Percentiles rank a stretch among this genome's conserved stretches.
Evolutionary conservation across 1,284 basidiomycete genomes (phyloP).

Genomic region (Malassezia nana): DNA sequence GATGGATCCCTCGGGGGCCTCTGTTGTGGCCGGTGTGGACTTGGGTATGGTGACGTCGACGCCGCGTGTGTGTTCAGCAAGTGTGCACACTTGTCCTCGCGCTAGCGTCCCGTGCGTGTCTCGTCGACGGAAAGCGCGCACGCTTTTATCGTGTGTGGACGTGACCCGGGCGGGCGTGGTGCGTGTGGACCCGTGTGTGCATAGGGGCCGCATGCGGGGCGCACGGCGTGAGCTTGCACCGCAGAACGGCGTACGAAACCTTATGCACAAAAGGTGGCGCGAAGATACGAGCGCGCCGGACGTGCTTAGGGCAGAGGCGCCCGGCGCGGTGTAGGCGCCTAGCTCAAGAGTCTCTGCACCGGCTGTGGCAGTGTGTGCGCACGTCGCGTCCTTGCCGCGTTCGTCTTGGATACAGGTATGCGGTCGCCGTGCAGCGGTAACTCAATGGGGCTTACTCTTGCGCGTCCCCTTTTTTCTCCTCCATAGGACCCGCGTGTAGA

Average conservation of each 20-base stretch:
- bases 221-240: slow-evolving; percentile 1
- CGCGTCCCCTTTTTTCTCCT: slow-evolving; percentile 8
- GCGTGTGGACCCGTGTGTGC: background rate
- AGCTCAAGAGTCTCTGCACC: background rate
- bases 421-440: slow-evolving; percentile 19
- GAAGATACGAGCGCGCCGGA: slow-evolving; percentile 1
- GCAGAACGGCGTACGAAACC: background rate
- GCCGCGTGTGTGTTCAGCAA: background rate
- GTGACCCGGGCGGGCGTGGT: background rate
- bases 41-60: background rate
- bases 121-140: background rate
- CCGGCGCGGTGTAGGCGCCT: background rate
- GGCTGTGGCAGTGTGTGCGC: background rate
- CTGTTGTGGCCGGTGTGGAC: background rate
- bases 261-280: background rate
- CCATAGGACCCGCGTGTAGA: background rate
- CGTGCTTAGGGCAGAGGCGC: background rate
- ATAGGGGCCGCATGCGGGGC: background rate
- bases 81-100: no score
- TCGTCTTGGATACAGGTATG: slow-evolving; percentile 19
- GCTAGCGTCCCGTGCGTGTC: background rate
- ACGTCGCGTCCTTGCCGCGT: slow-evolving; percentile 7
- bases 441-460: slow-evolving; percentile 23
- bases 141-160: background rate
- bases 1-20: slow-evolving; percentile 3